Base-by-base conservation (phyloP, 768 basidiomycete species). In the Mycena rebaudengoi region DNA sequence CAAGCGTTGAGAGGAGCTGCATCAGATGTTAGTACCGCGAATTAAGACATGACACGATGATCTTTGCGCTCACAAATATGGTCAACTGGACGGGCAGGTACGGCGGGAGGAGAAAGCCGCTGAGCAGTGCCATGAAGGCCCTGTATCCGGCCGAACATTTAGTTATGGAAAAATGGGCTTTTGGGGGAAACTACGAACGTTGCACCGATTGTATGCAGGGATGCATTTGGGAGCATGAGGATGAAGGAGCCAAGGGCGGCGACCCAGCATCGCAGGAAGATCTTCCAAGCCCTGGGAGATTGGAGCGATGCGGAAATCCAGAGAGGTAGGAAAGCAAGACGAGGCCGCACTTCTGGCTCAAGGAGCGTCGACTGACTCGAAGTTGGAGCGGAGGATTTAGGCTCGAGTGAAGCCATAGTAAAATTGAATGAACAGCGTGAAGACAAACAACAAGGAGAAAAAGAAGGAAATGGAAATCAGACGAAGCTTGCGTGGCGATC, bases 41-140 rank as follows among this genome's bases (percentile, higher is more conserved):
- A 46, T 41, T 37, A 29, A 14, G 39, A 58, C 16, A 3, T 2
- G 33, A 37, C 30, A 39, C 16, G 37, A 14, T 40, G 4, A 37
- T n/a, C n/a, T n/a, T n/a, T n/a, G 16, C n/a, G 78, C 82, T 62
- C 60, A 83, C 84, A 52, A 83, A 81, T 26, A 85, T 32, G 67
- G 84, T 86, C 4, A 86, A 54, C 54, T 85, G 81, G 18, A 83
- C 68, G 0, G 86, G 84, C 64, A 85, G 73, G 37, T 74, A 78
- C 4, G 86, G 82, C 6, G 86, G 85, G 1, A 85, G 62, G 70
- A 87, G 82, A 58, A 82, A 44, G 58, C 74, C 77, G 3, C 75
- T 67, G 10, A 85, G 67, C 11, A 81, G 43, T 3, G 77, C 71
- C 62, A 86, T 86, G 78, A 85, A 86, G 0, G 78, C n/a, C n/a